Evolutionary conservation across 2,329 filamentous ascomycete genomes (phyloP).

Genomic region (Cercospora zeae-maydis): DNA sequence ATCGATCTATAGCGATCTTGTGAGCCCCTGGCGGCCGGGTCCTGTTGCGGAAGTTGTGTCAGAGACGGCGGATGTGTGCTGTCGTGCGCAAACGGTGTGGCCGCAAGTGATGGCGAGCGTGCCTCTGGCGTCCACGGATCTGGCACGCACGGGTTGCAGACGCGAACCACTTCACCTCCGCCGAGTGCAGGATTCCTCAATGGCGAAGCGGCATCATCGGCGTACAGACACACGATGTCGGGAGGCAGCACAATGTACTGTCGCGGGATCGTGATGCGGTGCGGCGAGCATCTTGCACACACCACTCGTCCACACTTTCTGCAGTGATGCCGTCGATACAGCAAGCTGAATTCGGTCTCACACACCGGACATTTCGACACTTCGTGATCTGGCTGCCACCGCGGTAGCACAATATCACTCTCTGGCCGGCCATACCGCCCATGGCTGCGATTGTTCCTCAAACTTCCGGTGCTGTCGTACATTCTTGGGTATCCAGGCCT

Average conservation of each 20-base stretch:
- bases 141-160: constrained; percentile 70
- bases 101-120: background rate
- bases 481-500: constrained; percentile 7
- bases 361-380: constrained; percentile 84
- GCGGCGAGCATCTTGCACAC: constrained; percentile 83
- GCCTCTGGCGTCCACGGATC: constrained; percentile 47
- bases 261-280: constrained; percentile 89
- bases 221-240: constrained; percentile 16
- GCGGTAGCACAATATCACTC: constrained; percentile 59
- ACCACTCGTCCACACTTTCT: constrained; percentile 93
- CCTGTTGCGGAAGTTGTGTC: background rate
- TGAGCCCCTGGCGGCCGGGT: background rate
- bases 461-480: constrained; percentile 7
- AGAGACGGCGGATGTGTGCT: background rate
- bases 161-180: constrained; percentile 64
- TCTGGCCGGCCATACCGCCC: constrained; percentile 12
- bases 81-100: background rate
- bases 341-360: constrained; percentile 71
- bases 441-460: background rate
- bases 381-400: constrained; percentile 86
- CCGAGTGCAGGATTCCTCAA: constrained; percentile 51
- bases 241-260: constrained; percentile 87
- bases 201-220: constrained; percentile 13
- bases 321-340: constrained; percentile 90
- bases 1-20: constrained; percentile 5